Evolutionary conservation across 495 filamentous ascomycete species (phyloP), one percentile per base, ranked within the genome.

Genomic region (Hypoxylon lenormandii): DNA sequence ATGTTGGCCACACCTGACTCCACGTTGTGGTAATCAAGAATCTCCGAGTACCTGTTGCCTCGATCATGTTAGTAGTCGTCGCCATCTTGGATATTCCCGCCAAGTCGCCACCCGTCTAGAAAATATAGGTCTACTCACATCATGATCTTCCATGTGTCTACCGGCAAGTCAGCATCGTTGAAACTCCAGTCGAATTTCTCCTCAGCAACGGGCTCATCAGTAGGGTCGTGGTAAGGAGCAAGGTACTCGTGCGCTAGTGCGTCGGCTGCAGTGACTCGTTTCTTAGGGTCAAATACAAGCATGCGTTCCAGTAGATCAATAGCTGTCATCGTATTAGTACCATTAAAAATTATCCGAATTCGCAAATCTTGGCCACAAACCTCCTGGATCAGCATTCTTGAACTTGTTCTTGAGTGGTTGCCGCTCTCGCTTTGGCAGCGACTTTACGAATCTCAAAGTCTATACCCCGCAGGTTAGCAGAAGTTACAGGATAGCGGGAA

Each of bases 161-260:
- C 93, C 0, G 95, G 95, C 60, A 98, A 80, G 81, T 98, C 95
- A 33, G 95, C 96, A 76, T 98, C 94, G 77, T 97, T 98, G 81
- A 98, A 98, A n/a, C 93, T 97, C 95, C 95, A 98, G 77, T 98
- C 95, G 73, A 98, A 98, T 81, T 96, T 98, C 84, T 97, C 94
- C 61, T 96, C 92, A 21, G 95, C 92, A 11, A 92, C 91, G 6
- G 95, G 95, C 81, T 98, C 95, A 75, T 98, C 95, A 15, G 90
- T 93, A 12, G 94, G 94, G 74, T 98, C 95, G 75, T 98, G 95
- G 81, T 98, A 98, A 11, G 95, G 95, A 12, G 93, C 86, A 43
- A 98, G 91, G 76, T 98, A 98, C 64, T 93, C 91, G 76, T 98
- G 92, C 46, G 90, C 90, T 36, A 98, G 87, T 30, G 90, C 95